phyloP scores from a whole-genome alignment of 2,329 filamentous ascomycete genomes.

The Aureobasidium namibiae region DNA sequence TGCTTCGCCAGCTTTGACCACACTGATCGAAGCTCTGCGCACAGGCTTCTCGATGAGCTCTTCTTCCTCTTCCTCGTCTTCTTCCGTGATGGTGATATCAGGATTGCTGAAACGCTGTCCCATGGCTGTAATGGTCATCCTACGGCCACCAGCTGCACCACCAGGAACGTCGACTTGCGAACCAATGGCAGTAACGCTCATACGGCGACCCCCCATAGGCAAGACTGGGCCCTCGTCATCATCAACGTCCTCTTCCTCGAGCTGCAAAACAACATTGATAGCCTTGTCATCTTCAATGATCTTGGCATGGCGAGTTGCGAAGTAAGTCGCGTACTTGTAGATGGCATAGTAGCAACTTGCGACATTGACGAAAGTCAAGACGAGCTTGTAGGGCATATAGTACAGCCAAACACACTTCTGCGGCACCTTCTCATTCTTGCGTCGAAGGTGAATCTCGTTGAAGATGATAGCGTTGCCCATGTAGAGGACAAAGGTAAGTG shows the following conservation, averaged over 20 bases:
- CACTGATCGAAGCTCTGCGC: conserved; percentile 4
- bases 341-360: conserved; percentile 21
- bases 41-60: conserved; percentile 1
- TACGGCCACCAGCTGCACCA: not conserved
- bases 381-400: conserved; percentile 39
- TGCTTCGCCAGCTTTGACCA: conserved; percentile 1
- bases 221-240: not conserved
- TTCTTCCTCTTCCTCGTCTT: conserved; percentile 3
- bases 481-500: conserved; percentile 34
- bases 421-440: conserved; percentile 36
- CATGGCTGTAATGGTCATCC: conserved; percentile 15
- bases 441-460: conserved; percentile 41
- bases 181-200: conserved; percentile 17
- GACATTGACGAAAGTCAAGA: conserved; percentile 40
- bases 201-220: conserved; percentile 14
- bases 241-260: conserved; percentile 14
- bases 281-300: conserved; percentile 41
- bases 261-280: conserved; percentile 15
- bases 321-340: conserved; percentile 38
- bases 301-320: conserved; percentile 40
- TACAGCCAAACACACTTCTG: conserved; percentile 33
- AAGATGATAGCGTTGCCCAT: conserved; percentile 38
- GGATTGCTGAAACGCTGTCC: conserved; percentile 13
- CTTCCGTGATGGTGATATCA: conserved; percentile 5
- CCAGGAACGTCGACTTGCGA: conserved; percentile 11